Percentiles rank a stretch among this genome's conserved stretches.
phyloP scores from a whole-genome alignment of 2,329 filamentous ascomycete species.

The Botrytis pseudocinerea region DNA sequence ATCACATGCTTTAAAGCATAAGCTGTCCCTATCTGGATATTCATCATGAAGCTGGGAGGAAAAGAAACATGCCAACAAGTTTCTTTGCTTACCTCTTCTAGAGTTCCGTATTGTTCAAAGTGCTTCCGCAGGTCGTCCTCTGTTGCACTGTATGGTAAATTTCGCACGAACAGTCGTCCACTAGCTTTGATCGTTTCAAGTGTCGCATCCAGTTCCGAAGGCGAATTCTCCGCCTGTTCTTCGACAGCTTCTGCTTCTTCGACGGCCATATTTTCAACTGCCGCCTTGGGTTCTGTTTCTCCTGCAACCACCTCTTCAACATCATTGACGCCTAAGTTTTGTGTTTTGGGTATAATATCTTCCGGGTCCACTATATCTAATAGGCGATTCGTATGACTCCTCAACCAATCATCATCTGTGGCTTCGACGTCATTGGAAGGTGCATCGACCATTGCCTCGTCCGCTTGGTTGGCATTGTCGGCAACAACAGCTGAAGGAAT shows the following conservation, averaged over 20 bases:
- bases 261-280: slow-evolving; percentile 25
- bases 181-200: slow-evolving; percentile 68
- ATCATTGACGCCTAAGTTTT: slow-evolving; percentile 25
- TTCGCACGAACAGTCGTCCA: slow-evolving; percentile 82
- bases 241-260: slow-evolving; percentile 33
- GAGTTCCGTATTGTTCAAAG: slow-evolving; percentile 70
- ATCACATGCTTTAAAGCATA: slow-evolving; percentile 88
- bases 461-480: slow-evolving; percentile 30
- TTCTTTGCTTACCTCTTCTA: slow-evolving; percentile 77
- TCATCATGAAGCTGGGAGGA: slow-evolving; percentile 71
- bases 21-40: slow-evolving; percentile 99
- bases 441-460: slow-evolving; percentile 22
- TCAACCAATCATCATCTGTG: slow-evolving; percentile 78
- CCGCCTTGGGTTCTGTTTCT: slow-evolving; percentile 24
- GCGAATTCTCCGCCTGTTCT: slow-evolving; percentile 33
- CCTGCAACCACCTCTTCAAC: slow-evolving; percentile 27
- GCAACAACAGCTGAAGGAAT: slow-evolving; percentile 24
- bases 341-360: slow-evolving; percentile 35
- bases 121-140: slow-evolving; percentile 73
- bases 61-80: slow-evolving; percentile 33
- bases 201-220: slow-evolving; percentile 40
- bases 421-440: slow-evolving; percentile 33
- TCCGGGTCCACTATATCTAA: slow-evolving; percentile 72
- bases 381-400: slow-evolving; percentile 82
- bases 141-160: slow-evolving; percentile 77